A percentile compares a stretch with the other conserved stretches of the same genome.
These are phyloP conservation scores for Alternaria arbusti DNA, from an alignment of 2,329 filamentous ascomycete genomes.

Conservation along the genomic window DNA sequence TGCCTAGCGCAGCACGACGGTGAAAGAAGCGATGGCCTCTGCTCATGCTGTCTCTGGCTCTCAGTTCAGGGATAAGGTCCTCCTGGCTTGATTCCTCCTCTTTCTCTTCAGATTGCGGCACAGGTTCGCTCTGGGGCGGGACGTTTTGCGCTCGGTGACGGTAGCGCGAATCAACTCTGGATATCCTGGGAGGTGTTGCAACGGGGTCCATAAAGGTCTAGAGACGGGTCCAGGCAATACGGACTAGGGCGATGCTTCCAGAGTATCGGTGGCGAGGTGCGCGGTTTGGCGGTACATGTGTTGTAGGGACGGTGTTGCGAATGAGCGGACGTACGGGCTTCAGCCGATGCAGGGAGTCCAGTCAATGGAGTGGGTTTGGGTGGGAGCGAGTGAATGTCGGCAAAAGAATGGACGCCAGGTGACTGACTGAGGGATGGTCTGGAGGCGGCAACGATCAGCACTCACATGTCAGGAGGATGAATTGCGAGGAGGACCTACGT, in stretches of 20 bases:
- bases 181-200: conserved; percentile 27
- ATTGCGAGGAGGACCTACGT: conserved; percentile 28
- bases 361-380: conserved; percentile 42
- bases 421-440: conserved; percentile 44
- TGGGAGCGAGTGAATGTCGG: conserved; percentile 40
- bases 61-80: conserved; percentile 23
- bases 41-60: conserved; percentile 35
- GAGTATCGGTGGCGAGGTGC: conserved; percentile 29
- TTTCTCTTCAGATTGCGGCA: conserved; percentile 6
- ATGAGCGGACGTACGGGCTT: conserved; percentile 42
- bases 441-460: conserved; percentile 33
- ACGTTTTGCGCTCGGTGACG: conserved; percentile 26
- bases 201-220: conserved; percentile 39
- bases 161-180: conserved; percentile 33
- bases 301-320: conserved; percentile 40
- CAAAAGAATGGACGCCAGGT: conserved; percentile 52
- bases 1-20: conserved; percentile 32
- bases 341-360: conserved; percentile 38
- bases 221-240: conserved; percentile 18
- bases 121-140: conserved; percentile 9
- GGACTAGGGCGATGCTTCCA: conserved; percentile 25
- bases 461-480: conserved; percentile 12
- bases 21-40: conserved; percentile 43
- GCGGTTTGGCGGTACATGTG: conserved; percentile 32
- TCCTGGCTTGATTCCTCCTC: conserved; percentile 14